Base-by-base conservation (phyloP, 495 filamentous ascomycete genomes). In the Penicillium steckii region DNA sequence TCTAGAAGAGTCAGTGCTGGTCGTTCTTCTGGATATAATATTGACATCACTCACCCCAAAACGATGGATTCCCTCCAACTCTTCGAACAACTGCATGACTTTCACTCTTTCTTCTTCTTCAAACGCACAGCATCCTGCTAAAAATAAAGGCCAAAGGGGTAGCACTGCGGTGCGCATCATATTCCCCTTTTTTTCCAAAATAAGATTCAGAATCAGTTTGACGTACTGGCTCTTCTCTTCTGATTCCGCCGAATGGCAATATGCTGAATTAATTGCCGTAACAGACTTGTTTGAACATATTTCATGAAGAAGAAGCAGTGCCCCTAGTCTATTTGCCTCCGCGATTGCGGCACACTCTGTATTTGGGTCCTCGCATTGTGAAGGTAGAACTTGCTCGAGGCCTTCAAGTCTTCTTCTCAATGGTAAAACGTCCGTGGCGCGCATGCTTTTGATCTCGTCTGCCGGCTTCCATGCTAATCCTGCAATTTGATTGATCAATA, bases 111-210 rank as follows among this genome's bases (percentile, higher is more conserved):
- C 50, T 19, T 63, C 62, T 17, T 62, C 62, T 0, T 44, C 33
- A 7, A 22, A 46, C n/a, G 56, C 48, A 51, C 62, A 66, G 10
- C 62, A 66, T 17, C 59, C 62, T 1, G 56, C 62, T 27, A 66
- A 41, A 8, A 66, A 66, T 3, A 66, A 45, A 8, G 62, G 62
- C 62, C 62, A 66, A 6, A 66, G 27, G 2, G 62, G 59, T 8
- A 62, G 42, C 3, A 52, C 62, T 1, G 62, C 60, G 2, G 62
- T 62, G 8, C 60, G 59, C 46, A 48, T 60, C 33, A 66, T 63
- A 22, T 44, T 55, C 12, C 35, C 30, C 27, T 60, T 60, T 32
- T 60, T 60, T 22, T 23, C 19, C 25, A 56, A 18, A 0, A 64
- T 56, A 0, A 57, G 15, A 4, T 27, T 30, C 30, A 61, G 27